phyloP scores from a whole-genome alignment of 1,139 yeast species.

The Diutina neorugosa region DNA sequence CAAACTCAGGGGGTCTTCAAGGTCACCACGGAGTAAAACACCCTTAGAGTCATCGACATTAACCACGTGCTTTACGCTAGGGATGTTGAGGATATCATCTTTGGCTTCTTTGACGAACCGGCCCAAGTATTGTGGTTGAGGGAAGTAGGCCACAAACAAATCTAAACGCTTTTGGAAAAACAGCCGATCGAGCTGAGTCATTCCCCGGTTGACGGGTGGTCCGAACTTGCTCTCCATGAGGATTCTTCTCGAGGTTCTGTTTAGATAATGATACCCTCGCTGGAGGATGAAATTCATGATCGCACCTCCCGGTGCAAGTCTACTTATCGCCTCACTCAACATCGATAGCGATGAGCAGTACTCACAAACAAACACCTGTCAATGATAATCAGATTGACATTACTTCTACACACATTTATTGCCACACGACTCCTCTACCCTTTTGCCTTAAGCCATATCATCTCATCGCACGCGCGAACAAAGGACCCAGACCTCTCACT shows the following conservation, averaged over 20 bases:
- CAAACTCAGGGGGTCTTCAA: constrained; percentile 34
- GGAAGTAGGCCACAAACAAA: constrained; percentile 55
- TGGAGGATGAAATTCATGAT: constrained; percentile 3
- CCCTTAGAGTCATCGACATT: constrained; percentile 41
- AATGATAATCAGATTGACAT: too few relatives aligned
- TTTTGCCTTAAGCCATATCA: background rate
- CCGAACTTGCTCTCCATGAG: constrained; percentile 19
- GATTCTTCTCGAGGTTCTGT: constrained; percentile 12
- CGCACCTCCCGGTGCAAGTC: background rate
- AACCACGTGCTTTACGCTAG: constrained; percentile 56
- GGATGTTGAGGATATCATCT: constrained; percentile 46
- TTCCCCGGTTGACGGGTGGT: constrained; percentile 61
- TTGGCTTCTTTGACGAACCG: constrained; percentile 40
- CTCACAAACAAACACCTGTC: background rate
- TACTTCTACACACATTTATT: background rate
- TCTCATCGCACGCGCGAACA: background rate
- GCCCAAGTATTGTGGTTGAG: constrained; percentile 53
- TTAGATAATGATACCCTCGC: constrained; percentile 7
- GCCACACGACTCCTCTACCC: background rate
- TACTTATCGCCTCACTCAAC: background rate
- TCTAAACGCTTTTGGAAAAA: constrained; percentile 46
- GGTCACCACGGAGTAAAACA: constrained; percentile 38
- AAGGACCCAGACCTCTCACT: background rate
- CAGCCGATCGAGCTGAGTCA: constrained; percentile 53
- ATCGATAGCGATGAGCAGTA: too few relatives aligned